Evolutionary conservation across 2,329 filamentous ascomycete species (phyloP).

Genomic region (Fusarium liriodendri): DNA sequence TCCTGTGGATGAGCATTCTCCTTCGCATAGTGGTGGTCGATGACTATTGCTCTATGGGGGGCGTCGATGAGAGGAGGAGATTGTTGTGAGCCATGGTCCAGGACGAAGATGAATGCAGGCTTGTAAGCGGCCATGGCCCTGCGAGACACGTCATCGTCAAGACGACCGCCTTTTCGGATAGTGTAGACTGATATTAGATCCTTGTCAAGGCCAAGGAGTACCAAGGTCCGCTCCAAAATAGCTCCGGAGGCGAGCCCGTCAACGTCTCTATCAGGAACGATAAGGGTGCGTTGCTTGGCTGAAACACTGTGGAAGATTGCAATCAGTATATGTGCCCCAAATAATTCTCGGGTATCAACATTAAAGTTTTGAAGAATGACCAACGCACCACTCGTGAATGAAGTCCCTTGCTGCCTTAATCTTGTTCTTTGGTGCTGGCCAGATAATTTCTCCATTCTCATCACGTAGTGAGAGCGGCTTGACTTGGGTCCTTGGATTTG

Average conservation of each 20-base stretch:
- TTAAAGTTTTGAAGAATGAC: neutral
- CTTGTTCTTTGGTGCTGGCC: constrained; percentile 69
- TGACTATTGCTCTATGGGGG: constrained; percentile 65
- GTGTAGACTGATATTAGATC: constrained; percentile 68
- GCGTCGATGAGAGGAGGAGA: constrained; percentile 64
- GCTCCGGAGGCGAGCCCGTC: constrained; percentile 74
- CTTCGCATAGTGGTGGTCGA: constrained; percentile 73
- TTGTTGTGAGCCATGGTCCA: constrained; percentile 72
- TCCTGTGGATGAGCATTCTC: constrained; percentile 66
- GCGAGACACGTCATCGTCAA: constrained; percentile 67
- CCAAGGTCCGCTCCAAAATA: constrained; percentile 70
- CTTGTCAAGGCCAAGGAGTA: constrained; percentile 65
- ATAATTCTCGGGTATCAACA: neutral
- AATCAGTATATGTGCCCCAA: neutral
- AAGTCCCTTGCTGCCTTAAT: constrained; percentile 66
- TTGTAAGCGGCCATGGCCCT: constrained; percentile 60
- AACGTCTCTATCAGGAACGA: constrained; percentile 77
- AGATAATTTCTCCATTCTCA: constrained; percentile 61
- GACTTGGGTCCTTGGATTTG: constrained; percentile 23
- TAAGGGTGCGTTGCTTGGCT: constrained; percentile 58
- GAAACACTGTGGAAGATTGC: constrained; percentile 14
- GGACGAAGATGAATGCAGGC: constrained; percentile 70
- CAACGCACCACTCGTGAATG: constrained; percentile 66
- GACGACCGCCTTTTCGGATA: constrained; percentile 67
- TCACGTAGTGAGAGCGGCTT: constrained; percentile 42